phyloP scores from a whole-genome alignment of 345 rosid genomes.

The Heritiera littoralis region DNA sequence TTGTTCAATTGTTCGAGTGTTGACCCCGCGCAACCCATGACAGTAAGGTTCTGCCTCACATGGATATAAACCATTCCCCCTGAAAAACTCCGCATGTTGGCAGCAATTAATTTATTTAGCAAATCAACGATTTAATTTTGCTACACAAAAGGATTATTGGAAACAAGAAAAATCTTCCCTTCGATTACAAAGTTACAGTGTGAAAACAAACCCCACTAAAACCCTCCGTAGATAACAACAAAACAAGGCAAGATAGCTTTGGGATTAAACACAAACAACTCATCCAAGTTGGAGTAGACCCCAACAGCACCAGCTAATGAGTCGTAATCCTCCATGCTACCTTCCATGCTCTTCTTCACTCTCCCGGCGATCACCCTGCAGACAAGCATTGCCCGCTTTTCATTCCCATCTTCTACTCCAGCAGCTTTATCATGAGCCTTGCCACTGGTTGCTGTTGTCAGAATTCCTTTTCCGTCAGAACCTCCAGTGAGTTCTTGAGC shows the following conservation, averaged over 20 bases:
- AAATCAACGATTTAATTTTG: not conserved
- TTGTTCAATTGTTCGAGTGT: conserved; percentile 5
- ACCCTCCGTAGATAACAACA: conserved; percentile 68
- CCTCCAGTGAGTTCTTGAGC: conserved; percentile 18
- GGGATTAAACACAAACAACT: conserved; percentile 61
- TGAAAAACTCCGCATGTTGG: not conserved
- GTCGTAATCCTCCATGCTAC: conserved; percentile 54
- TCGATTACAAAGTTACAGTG: not conserved
- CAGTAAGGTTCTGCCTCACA: not conserved
- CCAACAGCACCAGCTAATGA: conserved; percentile 57
- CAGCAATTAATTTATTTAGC: not conserved
- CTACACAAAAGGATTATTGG: conserved; percentile 5
- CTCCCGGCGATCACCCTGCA: conserved; percentile 80
- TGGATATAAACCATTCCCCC: not conserved
- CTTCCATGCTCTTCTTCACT: conserved; percentile 56
- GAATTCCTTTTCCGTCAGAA: conserved; percentile 40
- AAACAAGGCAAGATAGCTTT: conserved; percentile 80
- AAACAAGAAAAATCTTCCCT: conserved; percentile 11
- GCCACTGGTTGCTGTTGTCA: conserved; percentile 79
- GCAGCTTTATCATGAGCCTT: conserved; percentile 64
- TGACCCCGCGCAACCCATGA: not conserved
- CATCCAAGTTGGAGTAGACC: conserved; percentile 64
- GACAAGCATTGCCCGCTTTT: conserved; percentile 70
- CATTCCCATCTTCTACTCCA: conserved; percentile 28
- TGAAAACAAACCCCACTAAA: conserved; percentile 22